phyloP scores from a whole-genome alignment of 768 basidiomycete genomes.

The Podaxis rugospora region DNA sequence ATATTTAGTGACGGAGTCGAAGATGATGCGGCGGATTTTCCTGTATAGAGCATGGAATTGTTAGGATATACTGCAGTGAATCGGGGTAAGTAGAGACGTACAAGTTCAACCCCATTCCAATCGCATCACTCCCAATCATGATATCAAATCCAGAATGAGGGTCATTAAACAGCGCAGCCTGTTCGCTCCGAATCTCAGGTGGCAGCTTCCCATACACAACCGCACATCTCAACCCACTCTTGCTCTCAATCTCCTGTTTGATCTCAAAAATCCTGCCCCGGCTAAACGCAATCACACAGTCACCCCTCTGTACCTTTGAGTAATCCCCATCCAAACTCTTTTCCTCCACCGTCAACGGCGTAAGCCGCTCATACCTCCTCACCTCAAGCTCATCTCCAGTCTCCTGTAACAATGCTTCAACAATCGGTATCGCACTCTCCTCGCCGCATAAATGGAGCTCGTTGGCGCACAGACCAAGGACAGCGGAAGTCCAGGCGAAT shows the following conservation, averaged over 20 bases:
- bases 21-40: slow-evolving; percentile 22
- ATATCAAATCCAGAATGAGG: slow-evolving; percentile 80
- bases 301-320: slow-evolving; percentile 65
- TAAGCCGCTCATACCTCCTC: slow-evolving; percentile 82
- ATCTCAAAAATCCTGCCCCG: slow-evolving; percentile 70
- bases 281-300: slow-evolving; percentile 88
- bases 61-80: slow-evolving; percentile 20
- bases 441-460: slow-evolving; percentile 97
- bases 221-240: slow-evolving; percentile 77
- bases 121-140: slow-evolving; percentile 89
- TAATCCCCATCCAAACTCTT: slow-evolving; percentile 60
- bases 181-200: slow-evolving; percentile 87
- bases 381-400: slow-evolving; percentile 83
- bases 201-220: slow-evolving; percentile 92
- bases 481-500: slow-evolving; percentile 74
- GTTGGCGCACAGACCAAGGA: slow-evolving; percentile 68
- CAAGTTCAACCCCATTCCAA: slow-evolving; percentile 98
- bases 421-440: slow-evolving; percentile 82
- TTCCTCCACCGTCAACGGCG: slow-evolving; percentile 72
- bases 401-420: slow-evolving; percentile 60
- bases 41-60: slow-evolving; percentile 44
- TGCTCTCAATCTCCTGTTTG: slow-evolving; percentile 67
- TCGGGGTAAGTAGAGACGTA: slow-evolving; percentile 23
- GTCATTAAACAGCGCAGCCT: slow-evolving; percentile 91
- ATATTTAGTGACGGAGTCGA: slow-evolving; percentile 14